Evolutionary conservation across 306 rosid species (phyloP).

Genomic region (Glycine latifolia): DNA sequence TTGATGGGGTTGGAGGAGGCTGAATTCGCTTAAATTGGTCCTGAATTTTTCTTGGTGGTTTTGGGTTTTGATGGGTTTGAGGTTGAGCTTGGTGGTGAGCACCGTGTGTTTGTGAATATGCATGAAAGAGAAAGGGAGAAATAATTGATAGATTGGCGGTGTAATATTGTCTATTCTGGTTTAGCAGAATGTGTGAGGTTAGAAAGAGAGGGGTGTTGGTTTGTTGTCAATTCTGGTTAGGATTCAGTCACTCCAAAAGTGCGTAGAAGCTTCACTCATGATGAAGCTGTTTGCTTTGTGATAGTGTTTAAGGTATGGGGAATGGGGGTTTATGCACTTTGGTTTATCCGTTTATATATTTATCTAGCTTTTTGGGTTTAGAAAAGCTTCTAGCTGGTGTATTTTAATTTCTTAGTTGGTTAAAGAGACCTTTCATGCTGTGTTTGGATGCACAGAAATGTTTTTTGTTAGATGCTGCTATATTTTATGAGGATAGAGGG

Average conservation of each 20-base stretch:
- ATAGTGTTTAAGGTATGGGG: neutral
- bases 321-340: too few relatives aligned
- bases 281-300: constrained; percentile 33
- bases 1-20: too few relatives aligned
- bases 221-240: constrained; percentile 48
- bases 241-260: constrained; percentile 52
- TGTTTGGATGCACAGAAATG: constrained; percentile 1
- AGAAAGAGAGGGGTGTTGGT: constrained; percentile 45
- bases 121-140: constrained; percentile 18
- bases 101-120: constrained; percentile 37
- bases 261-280: constrained; percentile 53
- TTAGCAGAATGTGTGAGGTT: constrained; percentile 34
- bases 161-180: constrained; percentile 26
- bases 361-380: too few relatives aligned
- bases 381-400: too few relatives aligned
- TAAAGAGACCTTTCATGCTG: too few relatives aligned
- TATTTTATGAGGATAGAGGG: neutral
- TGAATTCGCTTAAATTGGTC: too few relatives aligned
- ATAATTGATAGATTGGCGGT: constrained; percentile 6
- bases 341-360: too few relatives aligned
- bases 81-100: constrained; percentile 9
- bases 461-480: constrained; percentile 62
- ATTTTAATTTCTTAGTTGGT: too few relatives aligned
- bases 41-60: too few relatives aligned
- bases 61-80: constrained; percentile 8